These are phyloP conservation scores for Leccinum uliginosum DNA, from an alignment of 768 basidiomycete species.

Conservation along the genomic window DNA sequence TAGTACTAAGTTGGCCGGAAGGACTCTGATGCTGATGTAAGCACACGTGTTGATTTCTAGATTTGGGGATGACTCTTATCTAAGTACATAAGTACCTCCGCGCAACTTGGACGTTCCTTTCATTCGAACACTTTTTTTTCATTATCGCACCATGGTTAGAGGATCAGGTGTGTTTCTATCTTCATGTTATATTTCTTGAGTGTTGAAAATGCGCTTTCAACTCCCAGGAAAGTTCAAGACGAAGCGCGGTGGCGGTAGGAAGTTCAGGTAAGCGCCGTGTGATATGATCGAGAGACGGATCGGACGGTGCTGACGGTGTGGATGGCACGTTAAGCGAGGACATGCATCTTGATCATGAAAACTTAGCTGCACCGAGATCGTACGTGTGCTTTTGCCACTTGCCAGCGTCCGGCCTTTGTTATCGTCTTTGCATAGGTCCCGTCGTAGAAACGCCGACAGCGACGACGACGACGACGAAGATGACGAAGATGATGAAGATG, in stretches of 20 bases:
- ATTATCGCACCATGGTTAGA: constrained; percentile 28
- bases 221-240: constrained; percentile 73
- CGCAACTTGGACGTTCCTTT: background rate
- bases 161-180: constrained; percentile 21
- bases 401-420: constrained; percentile 12
- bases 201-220: background rate
- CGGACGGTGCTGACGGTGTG: constrained; percentile 8
- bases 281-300: constrained; percentile 5
- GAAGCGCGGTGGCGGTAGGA: constrained; percentile 84
- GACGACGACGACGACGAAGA: constrained; percentile 39
- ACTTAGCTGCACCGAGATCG: constrained; percentile 49
- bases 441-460: constrained; percentile 25
- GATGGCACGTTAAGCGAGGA: constrained; percentile 41
- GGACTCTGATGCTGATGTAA: constrained; percentile 18
- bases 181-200: background rate
- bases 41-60: background rate
- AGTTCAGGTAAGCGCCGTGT: constrained; percentile 56
- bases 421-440: constrained; percentile 10
- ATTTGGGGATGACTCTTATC: constrained; percentile 17
- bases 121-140: background rate
- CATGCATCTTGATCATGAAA: constrained; percentile 54
- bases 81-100: constrained; percentile 17
- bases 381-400: constrained; percentile 25
- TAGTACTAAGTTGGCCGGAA: background rate
- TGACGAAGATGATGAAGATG: constrained; percentile 36